A percentile compares a stretch with the other conserved stretches of the same genome.
Evolutionary conservation across 169 alveolate species (phyloP).

Genomic region (Toxoplasma gondii): DNA sequence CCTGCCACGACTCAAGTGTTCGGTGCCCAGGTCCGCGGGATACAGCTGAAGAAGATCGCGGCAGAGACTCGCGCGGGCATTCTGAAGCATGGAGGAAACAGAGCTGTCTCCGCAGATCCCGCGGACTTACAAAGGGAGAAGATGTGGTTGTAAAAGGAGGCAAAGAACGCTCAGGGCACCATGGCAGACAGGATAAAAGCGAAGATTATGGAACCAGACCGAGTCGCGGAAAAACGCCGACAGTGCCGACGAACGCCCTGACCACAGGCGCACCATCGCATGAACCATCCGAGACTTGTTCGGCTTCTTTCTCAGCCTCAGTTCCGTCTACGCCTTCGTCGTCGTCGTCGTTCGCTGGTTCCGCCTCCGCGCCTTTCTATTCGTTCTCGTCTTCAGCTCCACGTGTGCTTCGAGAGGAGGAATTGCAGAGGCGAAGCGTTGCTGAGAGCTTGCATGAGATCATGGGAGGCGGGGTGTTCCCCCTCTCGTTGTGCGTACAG

Average conservation of each 20-base stretch:
- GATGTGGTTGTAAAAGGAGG: too few species aligned
- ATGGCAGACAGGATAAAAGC: too few species aligned
- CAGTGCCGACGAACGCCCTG: too few species aligned
- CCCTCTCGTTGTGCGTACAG: slow-evolving; percentile 66
- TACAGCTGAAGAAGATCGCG: too few species aligned
- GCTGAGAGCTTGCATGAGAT: slow-evolving; percentile 71
- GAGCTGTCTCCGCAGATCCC: too few species aligned
- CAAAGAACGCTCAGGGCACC: too few species aligned
- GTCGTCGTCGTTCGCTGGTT: neutral
- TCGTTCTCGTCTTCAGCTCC: neutral
- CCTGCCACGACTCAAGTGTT: neutral
- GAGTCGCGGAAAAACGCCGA: too few species aligned
- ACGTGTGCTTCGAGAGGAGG: slow-evolving; percentile 58
- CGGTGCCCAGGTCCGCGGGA: slow-evolving; percentile 15
- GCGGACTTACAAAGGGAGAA: too few species aligned
- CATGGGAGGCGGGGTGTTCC: slow-evolving; percentile 71
- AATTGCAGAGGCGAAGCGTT: slow-evolving; percentile 71
- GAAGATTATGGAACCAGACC: too few species aligned
- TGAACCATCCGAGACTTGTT: slow-evolving; percentile 10
- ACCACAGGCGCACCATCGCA: too few species aligned
- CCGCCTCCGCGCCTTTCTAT: neutral
- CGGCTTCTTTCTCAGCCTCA: neutral
- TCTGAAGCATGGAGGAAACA: too few species aligned
- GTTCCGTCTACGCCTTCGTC: neutral
- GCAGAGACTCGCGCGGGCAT: too few species aligned